These are phyloP conservation scores for Amphichorda felina DNA, from an alignment of 2,329 filamentous ascomycete genomes.

Conservation along the genomic window DNA sequence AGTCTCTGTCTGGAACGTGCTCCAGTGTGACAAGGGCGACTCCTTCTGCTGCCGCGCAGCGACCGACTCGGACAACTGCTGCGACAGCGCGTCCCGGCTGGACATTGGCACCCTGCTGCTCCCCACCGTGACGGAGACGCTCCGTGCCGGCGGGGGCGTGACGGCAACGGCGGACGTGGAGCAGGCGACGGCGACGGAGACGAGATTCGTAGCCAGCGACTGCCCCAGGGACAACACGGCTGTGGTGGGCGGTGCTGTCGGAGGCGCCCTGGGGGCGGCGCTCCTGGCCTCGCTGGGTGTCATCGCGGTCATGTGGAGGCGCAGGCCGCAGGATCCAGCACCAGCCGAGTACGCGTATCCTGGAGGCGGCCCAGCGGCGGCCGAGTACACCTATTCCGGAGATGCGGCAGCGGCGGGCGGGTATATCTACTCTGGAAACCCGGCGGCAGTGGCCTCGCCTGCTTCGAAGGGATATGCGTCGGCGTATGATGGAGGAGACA, in stretches of 20 bases:
- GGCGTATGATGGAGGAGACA: too few relatives aligned
- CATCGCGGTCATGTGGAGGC: conserved; percentile 6
- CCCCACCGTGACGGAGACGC: conserved; percentile 2
- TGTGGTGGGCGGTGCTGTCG: conserved; percentile 10
- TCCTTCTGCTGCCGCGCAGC: conserved; percentile 8
- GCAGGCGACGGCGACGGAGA: conserved; percentile 1
- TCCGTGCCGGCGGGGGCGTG: neutral
- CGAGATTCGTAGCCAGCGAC: neutral
- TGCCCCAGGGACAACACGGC: conserved; percentile 10
- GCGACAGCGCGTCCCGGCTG: conserved; percentile 4
- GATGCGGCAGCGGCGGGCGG: too few relatives aligned
- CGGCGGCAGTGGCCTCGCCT: too few relatives aligned
- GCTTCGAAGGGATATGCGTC: too few relatives aligned
- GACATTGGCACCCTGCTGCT: conserved; percentile 5
- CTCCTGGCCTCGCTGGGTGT: conserved; percentile 10
- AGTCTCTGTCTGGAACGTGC: conserved; percentile 5
- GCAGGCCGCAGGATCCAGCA: too few relatives aligned
- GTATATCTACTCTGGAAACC: too few relatives aligned
- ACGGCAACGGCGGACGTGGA: neutral
- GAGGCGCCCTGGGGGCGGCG: conserved; percentile 9
- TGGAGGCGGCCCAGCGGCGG: too few relatives aligned
- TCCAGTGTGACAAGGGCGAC: conserved; percentile 8
- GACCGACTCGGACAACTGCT: conserved; percentile 7
- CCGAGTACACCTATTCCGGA: too few relatives aligned
- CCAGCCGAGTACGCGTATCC: too few relatives aligned